These are phyloP conservation scores for Cardiospermum halicacabum DNA, from an alignment of 345 rosid species.

Conservation along the genomic window DNA sequence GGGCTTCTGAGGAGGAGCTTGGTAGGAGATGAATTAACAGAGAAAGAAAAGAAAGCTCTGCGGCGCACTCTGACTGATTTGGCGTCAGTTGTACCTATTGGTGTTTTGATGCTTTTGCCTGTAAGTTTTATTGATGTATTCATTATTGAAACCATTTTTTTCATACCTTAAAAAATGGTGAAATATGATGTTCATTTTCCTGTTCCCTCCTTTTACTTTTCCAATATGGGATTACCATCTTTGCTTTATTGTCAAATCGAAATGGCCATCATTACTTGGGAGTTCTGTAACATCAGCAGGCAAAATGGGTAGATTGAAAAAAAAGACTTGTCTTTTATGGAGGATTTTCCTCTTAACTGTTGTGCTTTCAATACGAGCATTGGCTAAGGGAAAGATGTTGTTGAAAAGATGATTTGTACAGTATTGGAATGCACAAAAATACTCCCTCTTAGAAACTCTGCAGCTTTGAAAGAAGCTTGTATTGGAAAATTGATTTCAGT, in stretches of 20 bases:
- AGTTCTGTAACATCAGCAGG: neutral
- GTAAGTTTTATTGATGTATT: slow-evolving; percentile 41
- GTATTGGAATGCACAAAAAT: neutral
- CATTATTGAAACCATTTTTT: too few relatives aligned
- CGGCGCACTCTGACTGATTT: slow-evolving; percentile 79
- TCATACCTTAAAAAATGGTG: neutral
- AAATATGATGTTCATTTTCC: neutral
- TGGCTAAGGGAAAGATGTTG: neutral
- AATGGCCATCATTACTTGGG: slow-evolving; percentile 2
- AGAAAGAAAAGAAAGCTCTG: slow-evolving; percentile 77
- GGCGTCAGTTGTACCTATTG: slow-evolving; percentile 92
- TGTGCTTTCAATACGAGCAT: neutral
- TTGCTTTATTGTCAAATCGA: neutral
- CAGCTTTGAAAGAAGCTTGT: neutral
- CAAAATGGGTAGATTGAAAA: neutral
- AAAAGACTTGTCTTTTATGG: neutral
- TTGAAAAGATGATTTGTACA: neutral
- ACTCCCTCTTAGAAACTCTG: neutral
- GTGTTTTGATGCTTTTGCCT: slow-evolving; percentile 94
- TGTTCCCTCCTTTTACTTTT: neutral
- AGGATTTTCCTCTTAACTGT: neutral
- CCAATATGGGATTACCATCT: neutral
- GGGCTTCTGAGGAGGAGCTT: slow-evolving; percentile 66
- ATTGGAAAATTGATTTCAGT: neutral
- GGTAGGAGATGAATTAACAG: slow-evolving; percentile 84